Evolutionary conservation across 2,329 filamentous ascomycete genomes (phyloP), one percentile per base, ranked within the genome.

Genomic region (Diaporthe eres): DNA sequence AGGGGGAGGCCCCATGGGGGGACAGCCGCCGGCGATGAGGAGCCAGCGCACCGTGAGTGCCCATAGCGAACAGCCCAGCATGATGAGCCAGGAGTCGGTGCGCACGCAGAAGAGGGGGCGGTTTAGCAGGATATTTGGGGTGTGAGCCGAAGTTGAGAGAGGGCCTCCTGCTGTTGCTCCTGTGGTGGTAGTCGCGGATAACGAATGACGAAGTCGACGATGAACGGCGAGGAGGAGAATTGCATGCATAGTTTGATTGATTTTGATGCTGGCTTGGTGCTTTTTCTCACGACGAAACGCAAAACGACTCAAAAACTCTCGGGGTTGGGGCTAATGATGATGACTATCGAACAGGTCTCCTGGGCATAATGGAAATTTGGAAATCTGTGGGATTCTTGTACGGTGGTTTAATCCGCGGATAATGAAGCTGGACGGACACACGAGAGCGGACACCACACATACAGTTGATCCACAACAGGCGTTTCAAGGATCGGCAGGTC

Each of bases 91-190:
- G 61, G 53, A 74, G 39, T 75, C 75, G 49, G 68, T 74, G 13
- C 68, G 72, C 60, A 73, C 71, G 39, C 75, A 77, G 70, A 77
- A 77, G 73, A 75, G 74, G 55, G 73, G 75, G 19, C 73, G 75
- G 19, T 75, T 75, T 39, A 77, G 75, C 39, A 60, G 74, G 34
- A 65, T 77, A 37, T 77, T 77, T 37, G 75, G 75, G 7, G 55
- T 75, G 15, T 77, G 63, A 71, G 5, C 15, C 61, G 10, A 7
- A 12, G 25, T 17, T 12, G 13, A 4, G 6, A 31, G n/a, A 19
- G 10, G 17, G 8, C n/a, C 19, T 49, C 28, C 37, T 25, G 39
- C 42, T 34, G 47, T 10, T 12, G 44, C 22, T 28, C 1, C 22
- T 39, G 65, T 9, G 13, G 37, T 9, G 37, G 5, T 17, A 44